Evolutionary conservation across 305 asterid genomes (phyloP).

Genomic region (Fraxinus latifolia): DNA sequence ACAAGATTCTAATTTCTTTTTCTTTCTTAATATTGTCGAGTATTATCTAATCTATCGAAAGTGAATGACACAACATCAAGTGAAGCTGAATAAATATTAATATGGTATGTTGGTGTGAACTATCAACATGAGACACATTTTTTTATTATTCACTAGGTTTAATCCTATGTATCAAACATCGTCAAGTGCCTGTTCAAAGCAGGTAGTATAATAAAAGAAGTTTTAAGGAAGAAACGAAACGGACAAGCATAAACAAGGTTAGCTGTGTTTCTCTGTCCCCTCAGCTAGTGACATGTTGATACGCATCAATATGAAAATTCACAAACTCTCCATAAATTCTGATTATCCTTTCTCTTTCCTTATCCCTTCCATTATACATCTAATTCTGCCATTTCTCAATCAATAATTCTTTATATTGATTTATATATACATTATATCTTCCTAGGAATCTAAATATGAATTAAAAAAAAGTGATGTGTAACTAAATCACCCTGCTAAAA

Average conservation of each 20-base stretch:
- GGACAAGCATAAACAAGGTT: constrained; percentile 7
- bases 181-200: not conserved
- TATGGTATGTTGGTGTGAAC: not conserved
- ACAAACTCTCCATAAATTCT: constrained; percentile 11
- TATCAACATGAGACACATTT: too few species aligned
- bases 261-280: constrained; percentile 26
- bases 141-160: too few species aligned
- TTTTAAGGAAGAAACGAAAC: not conserved
- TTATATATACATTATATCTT: not conserved
- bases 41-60: not conserved
- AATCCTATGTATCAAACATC: too few species aligned
- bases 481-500: not conserved
- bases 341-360: not conserved
- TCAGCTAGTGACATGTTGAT: constrained; percentile 14
- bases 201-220: not conserved
- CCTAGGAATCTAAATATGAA: not conserved
- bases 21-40: not conserved
- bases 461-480: not conserved
- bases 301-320: constrained; percentile 12
- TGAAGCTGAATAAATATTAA: not conserved
- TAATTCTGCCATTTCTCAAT: not conserved
- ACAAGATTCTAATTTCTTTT: not conserved
- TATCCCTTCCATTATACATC: not conserved
- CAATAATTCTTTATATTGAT: not conserved
- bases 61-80: not conserved